Conservation (phyloP, 2,329 filamentous ascomycete genomes). For the Aspergillus sp. region DNA sequence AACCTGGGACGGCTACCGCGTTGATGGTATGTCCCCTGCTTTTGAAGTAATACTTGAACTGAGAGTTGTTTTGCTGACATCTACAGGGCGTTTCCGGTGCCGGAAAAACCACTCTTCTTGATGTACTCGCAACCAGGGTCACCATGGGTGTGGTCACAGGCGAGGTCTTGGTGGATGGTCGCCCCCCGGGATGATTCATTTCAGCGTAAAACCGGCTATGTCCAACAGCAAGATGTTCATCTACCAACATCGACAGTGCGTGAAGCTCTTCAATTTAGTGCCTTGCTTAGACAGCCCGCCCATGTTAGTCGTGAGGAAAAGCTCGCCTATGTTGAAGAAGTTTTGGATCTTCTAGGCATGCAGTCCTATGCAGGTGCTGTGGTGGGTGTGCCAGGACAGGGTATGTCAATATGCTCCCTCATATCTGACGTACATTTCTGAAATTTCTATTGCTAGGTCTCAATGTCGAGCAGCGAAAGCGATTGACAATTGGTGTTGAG, state of each 20-base stretch:
- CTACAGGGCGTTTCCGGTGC: slow-evolving; percentile 69
- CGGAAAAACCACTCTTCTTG: slow-evolving; percentile 81
- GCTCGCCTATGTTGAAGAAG: slow-evolving; percentile 76
- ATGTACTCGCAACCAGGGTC: slow-evolving; percentile 74
- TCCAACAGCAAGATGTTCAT: slow-evolving; percentile 74
- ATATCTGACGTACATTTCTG: no score
- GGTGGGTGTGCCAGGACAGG: slow-evolving; percentile 76
- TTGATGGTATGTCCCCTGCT: slow-evolving; percentile 59
- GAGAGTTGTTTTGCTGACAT: slow-evolving; percentile 1
- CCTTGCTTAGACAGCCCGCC: slow-evolving; percentile 72
- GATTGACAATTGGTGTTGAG: slow-evolving; percentile 86
- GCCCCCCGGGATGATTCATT: slow-evolving; percentile 50
- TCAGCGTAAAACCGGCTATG: slow-evolving; percentile 22
- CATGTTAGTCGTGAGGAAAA: slow-evolving; percentile 67
- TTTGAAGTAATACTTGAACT: slow-evolving; percentile 4
- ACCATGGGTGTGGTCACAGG: slow-evolving; percentile 82
- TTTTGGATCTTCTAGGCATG: slow-evolving; percentile 85
- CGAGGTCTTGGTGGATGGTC: slow-evolving; percentile 72
- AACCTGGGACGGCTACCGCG: slow-evolving; percentile 79
- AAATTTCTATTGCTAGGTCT: slow-evolving; percentile 38
- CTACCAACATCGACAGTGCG: slow-evolving; percentile 74
- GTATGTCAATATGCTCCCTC: no score
- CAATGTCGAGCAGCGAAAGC: slow-evolving; percentile 59
- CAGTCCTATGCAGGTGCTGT: slow-evolving; percentile 79
- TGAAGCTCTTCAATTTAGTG: slow-evolving; percentile 78